Evolutionary conservation across 2,329 filamentous ascomycete species (phyloP).

Genomic region (Alternaria incomplexa): DNA sequence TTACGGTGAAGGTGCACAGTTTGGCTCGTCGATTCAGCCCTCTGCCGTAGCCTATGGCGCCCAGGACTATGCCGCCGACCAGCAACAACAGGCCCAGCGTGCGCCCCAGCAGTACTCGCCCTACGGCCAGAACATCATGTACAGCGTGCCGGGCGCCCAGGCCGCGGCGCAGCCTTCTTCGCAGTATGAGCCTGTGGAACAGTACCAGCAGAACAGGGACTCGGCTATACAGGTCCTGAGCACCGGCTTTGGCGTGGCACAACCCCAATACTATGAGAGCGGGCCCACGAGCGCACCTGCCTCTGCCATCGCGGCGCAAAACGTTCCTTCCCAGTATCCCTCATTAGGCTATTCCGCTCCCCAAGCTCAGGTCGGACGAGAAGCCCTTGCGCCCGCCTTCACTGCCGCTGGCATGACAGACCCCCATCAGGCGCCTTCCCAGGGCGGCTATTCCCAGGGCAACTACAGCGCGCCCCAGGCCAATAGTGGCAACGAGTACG

Average conservation of each 20-base stretch:
- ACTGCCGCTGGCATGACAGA: slow-evolving; percentile 59
- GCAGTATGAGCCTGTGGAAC: slow-evolving; percentile 75
- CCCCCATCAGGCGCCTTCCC: slow-evolving; percentile 50
- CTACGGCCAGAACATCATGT: slow-evolving; percentile 74
- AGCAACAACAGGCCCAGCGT: slow-evolving; percentile 65
- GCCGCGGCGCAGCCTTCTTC: slow-evolving; percentile 58
- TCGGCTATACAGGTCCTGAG: slow-evolving; percentile 79
- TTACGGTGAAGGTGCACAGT: slow-evolving; percentile 61
- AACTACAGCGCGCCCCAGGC: slow-evolving; percentile 40
- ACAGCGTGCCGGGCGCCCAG: slow-evolving; percentile 65
- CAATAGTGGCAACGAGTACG: slow-evolving; percentile 58
- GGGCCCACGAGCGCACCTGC: slow-evolving; percentile 65
- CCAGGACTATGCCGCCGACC: slow-evolving; percentile 66
- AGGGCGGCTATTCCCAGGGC: slow-evolving; percentile 48
- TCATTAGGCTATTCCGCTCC: slow-evolving; percentile 66
- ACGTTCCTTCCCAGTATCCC: slow-evolving; percentile 69
- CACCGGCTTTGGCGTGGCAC: slow-evolving; percentile 70
- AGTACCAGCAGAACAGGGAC: slow-evolving; percentile 72
- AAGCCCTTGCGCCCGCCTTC: slow-evolving; percentile 59
- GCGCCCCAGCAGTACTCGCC: slow-evolving; percentile 54
- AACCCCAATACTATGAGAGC: slow-evolving; percentile 69
- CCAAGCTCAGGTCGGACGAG: slow-evolving; percentile 62
- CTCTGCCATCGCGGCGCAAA: slow-evolving; percentile 64
- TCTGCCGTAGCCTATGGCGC: slow-evolving; percentile 65
- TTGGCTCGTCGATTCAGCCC: slow-evolving; percentile 60